These are phyloP conservation scores for Colletotrichum euphorbiae DNA, from an alignment of 2,329 filamentous ascomycete species.

Conservation along the genomic window DNA sequence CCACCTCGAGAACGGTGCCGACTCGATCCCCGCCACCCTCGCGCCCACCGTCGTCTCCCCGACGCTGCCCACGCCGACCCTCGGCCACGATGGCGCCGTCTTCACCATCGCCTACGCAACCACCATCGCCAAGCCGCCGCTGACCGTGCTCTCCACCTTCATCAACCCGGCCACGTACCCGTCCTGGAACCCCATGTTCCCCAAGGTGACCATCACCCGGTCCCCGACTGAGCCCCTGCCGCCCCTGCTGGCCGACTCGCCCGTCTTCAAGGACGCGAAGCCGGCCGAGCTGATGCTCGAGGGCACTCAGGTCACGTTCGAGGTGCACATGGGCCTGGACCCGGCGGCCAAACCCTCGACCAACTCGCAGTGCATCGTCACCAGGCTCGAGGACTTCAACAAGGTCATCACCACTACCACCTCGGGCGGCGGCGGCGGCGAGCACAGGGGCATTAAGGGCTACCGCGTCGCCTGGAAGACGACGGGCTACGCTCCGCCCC, in stretches of 20 bases:
- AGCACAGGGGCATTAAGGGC: conserved; percentile 47
- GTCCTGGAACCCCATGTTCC: conserved; percentile 52
- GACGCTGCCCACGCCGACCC: conserved; percentile 23
- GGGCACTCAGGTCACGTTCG: conserved; percentile 49
- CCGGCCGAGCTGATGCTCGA: conserved; percentile 44
- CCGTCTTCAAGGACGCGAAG: conserved; percentile 21
- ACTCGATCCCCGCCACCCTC: conserved; percentile 32
- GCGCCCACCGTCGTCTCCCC: conserved; percentile 35
- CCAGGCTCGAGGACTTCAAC: conserved; percentile 49
- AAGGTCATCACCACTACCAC: not conserved
- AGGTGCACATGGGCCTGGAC: conserved; percentile 48
- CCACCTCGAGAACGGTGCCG: conserved; percentile 32
- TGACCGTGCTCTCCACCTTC: conserved; percentile 46
- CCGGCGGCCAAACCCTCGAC: conserved; percentile 38
- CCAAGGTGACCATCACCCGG: conserved; percentile 44
- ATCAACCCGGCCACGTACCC: conserved; percentile 49
- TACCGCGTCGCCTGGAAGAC: conserved; percentile 55
- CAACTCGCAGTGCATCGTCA: conserved; percentile 45
- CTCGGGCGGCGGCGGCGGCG: conserved; percentile 29
- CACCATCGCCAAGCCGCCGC: conserved; percentile 49
- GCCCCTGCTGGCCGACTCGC: conserved; percentile 39
- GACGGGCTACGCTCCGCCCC: conserved; percentile 43
- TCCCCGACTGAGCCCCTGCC: conserved; percentile 36
- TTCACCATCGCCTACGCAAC: conserved; percentile 47
- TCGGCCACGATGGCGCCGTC: conserved; percentile 29